Percentiles rank a stretch among this genome's conserved stretches.
phyloP scores from a whole-genome alignment of 1,284 basidiomycete species.

The Cutaneotrichosporon arboriforme region DNA sequence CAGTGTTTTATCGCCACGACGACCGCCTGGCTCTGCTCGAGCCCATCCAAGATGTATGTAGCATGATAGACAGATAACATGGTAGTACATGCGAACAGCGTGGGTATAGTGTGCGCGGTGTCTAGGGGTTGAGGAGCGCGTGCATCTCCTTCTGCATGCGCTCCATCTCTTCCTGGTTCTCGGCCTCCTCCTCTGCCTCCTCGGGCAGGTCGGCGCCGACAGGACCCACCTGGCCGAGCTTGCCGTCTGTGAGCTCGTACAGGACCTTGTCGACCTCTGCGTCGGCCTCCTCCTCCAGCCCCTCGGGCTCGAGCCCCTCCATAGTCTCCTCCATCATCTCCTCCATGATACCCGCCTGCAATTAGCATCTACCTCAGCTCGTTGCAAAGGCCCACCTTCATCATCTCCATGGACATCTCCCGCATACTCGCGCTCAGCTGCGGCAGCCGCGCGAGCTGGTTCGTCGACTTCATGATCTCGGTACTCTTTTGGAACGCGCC shows the following conservation, averaged over 20 bases:
- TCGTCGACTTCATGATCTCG: slow-evolving; percentile 98
- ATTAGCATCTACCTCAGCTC: slow-evolving; percentile 1
- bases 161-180: slow-evolving; percentile 76
- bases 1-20: too few species aligned
- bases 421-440: slow-evolving; percentile 90
- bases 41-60: slow-evolving; percentile 1
- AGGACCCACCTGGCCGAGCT: slow-evolving; percentile 74
- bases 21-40: too few species aligned
- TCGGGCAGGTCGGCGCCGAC: slow-evolving; percentile 67
- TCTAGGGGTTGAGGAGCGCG: slow-evolving; percentile 67
- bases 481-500: slow-evolving; percentile 94
- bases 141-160: slow-evolving; percentile 78
- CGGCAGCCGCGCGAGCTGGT: slow-evolving; percentile 82
- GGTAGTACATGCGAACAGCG: slow-evolving; percentile 6
- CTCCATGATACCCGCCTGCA: slow-evolving; percentile 82
- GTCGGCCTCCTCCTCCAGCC: slow-evolving; percentile 93
- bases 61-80: slow-evolving; percentile 4
- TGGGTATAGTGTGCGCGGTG: neutral
- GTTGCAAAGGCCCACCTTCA: slow-evolving; percentile 74
- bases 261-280: slow-evolving; percentile 95
- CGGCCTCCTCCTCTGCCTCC: slow-evolving; percentile 65
- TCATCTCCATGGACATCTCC: slow-evolving; percentile 99
- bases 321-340: slow-evolving; percentile 87
- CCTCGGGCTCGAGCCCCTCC: slow-evolving; percentile 75
- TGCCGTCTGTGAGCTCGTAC: slow-evolving; percentile 92